Evolutionary conservation across 163 green algal genomes (phyloP).

Genomic region (Scenedesmus sp.): DNA sequence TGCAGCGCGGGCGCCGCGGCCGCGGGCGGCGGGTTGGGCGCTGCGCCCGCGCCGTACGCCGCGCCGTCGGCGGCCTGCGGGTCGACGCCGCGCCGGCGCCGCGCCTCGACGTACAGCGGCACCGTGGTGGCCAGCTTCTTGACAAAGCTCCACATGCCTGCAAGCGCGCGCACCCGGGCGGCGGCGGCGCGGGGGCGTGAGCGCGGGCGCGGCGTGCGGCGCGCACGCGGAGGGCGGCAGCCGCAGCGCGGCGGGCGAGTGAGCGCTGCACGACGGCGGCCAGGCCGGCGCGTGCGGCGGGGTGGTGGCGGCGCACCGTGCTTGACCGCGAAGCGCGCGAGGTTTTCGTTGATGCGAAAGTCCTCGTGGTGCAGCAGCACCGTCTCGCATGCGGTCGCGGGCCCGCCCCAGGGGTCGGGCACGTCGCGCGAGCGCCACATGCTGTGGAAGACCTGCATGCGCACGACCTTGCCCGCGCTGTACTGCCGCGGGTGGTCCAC

Average conservation of each 20-base stretch:
- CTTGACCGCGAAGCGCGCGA: conserved; percentile 74
- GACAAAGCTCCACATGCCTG: conserved; percentile 90
- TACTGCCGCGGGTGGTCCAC: conserved; percentile 66
- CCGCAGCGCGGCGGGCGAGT: conserved; percentile 57
- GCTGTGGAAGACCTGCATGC: conserved; percentile 80
- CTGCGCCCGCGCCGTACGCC: conserved; percentile 56
- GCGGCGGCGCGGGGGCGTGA: too few species aligned
- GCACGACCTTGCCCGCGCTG: conserved; percentile 54
- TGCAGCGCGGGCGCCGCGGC: not conserved
- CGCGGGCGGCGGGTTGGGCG: conserved; percentile 42
- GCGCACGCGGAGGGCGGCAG: too few species aligned
- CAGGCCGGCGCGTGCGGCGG: conserved; percentile 24
- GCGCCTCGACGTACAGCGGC: conserved; percentile 68
- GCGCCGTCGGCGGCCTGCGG: conserved; percentile 50
- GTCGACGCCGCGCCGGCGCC: conserved; percentile 60
- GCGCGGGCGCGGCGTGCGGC: too few species aligned
- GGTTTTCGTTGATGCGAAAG: conserved; percentile 86
- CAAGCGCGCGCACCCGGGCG: too few species aligned
- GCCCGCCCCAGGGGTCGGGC: conserved; percentile 64
- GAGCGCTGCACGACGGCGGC: not conserved
- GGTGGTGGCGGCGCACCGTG: too few species aligned
- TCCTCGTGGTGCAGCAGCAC: conserved; percentile 92
- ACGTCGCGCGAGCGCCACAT: conserved; percentile 79
- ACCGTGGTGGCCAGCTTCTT: conserved; percentile 75
- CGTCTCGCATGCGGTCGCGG: conserved; percentile 78